Evolutionary conservation across 108 stramenopile genomes (phyloP).

Genomic region (Halocafeteria seosinensis): DNA sequence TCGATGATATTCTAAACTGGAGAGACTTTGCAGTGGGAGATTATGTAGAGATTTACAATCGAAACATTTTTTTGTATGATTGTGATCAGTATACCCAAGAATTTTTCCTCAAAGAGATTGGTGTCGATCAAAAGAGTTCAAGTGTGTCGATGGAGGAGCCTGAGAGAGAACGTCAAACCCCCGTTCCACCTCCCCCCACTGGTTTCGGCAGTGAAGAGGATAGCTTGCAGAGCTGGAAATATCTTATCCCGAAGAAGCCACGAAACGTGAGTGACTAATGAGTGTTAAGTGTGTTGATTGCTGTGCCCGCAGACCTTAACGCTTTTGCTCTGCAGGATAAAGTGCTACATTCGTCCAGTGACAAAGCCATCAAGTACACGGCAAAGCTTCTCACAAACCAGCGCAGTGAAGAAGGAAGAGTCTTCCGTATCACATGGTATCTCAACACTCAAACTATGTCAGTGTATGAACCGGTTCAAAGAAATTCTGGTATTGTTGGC

Average conservation of each 20-base stretch:
- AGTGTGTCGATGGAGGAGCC: constrained; percentile 3
- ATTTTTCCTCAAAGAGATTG: constrained; percentile 1
- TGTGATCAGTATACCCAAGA: constrained; percentile 12
- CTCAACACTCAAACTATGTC: constrained; percentile 34
- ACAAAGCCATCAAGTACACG: neutral
- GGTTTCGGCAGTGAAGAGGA: constrained; percentile 32
- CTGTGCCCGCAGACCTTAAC: too few relatives aligned
- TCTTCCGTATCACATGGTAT: constrained; percentile 34
- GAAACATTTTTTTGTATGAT: constrained; percentile 5
- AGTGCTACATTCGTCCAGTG: neutral
- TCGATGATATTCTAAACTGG: neutral
- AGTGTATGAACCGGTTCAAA: constrained; percentile 38
- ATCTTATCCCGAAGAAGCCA: constrained; percentile 11
- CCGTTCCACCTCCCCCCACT: constrained; percentile 11
- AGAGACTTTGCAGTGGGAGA: constrained; percentile 10
- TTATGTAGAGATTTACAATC: constrained; percentile 6
- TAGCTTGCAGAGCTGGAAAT: constrained; percentile 9
- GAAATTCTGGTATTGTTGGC: constrained; percentile 35
- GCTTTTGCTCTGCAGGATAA: neutral
- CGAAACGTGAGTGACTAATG: too few relatives aligned
- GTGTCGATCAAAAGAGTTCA: constrained; percentile 6
- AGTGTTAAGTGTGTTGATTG: too few relatives aligned
- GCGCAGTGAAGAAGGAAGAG: neutral
- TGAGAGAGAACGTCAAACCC: neutral
- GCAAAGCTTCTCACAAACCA: neutral